Base-by-base conservation (phyloP, 2,329 filamentous ascomycete genomes). In the Xylaria sp. region DNA sequence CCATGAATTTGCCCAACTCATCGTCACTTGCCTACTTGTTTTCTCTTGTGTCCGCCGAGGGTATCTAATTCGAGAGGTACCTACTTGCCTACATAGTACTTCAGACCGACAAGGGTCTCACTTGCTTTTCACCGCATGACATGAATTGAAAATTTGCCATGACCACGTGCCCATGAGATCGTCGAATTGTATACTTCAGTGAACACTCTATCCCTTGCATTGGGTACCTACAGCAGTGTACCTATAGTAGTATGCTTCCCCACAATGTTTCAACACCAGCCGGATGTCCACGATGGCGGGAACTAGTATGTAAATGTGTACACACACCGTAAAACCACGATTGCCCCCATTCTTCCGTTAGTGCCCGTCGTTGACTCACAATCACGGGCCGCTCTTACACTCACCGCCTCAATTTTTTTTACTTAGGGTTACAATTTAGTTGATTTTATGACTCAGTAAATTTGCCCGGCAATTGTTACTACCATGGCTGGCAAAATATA, bases 101-200 rank as follows among this genome's bases (percentile, higher is more conserved):
- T 51, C 53, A 57, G 53, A 29, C 15, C 13, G 36, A 33, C 44
- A 58, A 45, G 36, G 54, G 29, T 49, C 20, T 33, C 53, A 44
- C 10, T 51, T 29, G 9, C 27, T 54, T 39, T 50, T 62, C 60
- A 62, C 54, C 54, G 42, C 53, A 58, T 45, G 27, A 44, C 47
- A 50, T 20, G 42, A 59, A n/a, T 25, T 33, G 17, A 11, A 22
- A 45, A 45, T 45, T 45, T 47, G 20, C 22, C 53, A 29, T 36
- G 10, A 5, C 60, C 65, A 67, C 54, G 65, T 67, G 65, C 54
- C 55, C 38, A 47, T 29, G 7, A 39, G 39, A 58, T 45, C 36
- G 38, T 44, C 49, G 20, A 50, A 58, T 39, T 25, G 33, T n/a
- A 38, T 17, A 5, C 53, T 39, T 9, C 33, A 25, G 36, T 15